A percentile compares a stretch with the other conserved stretches of the same genome.
phyloP scores from a whole-genome alignment of 2,329 filamentous ascomycete species.

The Colletotrichum lini region DNA sequence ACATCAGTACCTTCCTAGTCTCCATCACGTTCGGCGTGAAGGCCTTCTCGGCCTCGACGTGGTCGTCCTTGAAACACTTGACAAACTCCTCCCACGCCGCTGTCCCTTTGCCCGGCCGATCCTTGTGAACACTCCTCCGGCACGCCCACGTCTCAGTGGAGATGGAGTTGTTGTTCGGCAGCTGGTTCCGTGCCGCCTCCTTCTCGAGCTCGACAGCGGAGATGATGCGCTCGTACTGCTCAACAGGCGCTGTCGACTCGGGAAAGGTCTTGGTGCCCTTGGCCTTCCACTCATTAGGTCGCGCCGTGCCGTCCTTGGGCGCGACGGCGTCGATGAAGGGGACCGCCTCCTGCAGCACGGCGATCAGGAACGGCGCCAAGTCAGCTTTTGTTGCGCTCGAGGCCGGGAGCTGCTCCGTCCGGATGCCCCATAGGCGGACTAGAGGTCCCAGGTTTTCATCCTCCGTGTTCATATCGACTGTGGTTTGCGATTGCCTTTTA shows the following conservation, averaged over 20 bases:
- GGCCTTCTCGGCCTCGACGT: conserved; percentile 56
- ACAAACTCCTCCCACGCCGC: conserved; percentile 77
- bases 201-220: conserved; percentile 58
- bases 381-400: conserved; percentile 56
- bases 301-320: conserved; percentile 53
- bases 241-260: conserved; percentile 65
- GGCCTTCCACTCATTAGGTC: conserved; percentile 63
- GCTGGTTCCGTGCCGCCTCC: conserved; percentile 53
- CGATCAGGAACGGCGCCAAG: conserved; percentile 65
- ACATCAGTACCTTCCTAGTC: conserved; percentile 56
- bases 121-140: conserved; percentile 73
- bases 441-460: conserved; percentile 58
- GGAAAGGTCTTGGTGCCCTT: conserved; percentile 65
- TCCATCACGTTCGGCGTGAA: conserved; percentile 57
- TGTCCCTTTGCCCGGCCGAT: conserved; percentile 64
- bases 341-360: conserved; percentile 70
- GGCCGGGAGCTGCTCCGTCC: conserved; percentile 62
- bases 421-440: conserved; percentile 69
- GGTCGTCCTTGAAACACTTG: conserved; percentile 67
- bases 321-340: conserved; percentile 71
- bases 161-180: conserved; percentile 44
- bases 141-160: conserved; percentile 73
- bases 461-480: conserved; percentile 21
- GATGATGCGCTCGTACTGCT: conserved; percentile 68
- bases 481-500: background rate